Percentiles rank a stretch among this genome's conserved stretches.
Conservation (phyloP, 768 basidiomycete species). For the Pulveroboletus ravenelii region DNA sequence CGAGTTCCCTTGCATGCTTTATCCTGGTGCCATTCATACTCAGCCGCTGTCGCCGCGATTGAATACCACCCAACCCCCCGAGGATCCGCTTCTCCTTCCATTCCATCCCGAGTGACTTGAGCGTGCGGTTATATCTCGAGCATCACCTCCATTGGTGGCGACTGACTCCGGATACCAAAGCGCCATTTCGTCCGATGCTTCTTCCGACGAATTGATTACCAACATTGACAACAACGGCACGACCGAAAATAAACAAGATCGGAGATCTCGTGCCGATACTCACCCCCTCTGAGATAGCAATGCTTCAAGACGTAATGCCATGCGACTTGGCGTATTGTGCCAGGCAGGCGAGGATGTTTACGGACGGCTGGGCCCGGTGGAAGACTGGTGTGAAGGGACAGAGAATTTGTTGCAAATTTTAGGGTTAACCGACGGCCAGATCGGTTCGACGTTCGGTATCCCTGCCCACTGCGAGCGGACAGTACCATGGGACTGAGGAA, state of each 20-base stretch:
- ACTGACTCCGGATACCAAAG: slow-evolving; percentile 92
- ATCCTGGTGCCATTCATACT: slow-evolving; percentile 39
- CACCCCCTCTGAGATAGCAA: slow-evolving; percentile 28
- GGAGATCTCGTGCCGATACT: slow-evolving; percentile 27
- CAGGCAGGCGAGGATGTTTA: slow-evolving; percentile 49
- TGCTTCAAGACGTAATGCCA: slow-evolving; percentile 35
- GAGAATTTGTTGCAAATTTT: slow-evolving; percentile 38
- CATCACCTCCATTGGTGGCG: slow-evolving; percentile 99
- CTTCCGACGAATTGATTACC: slow-evolving; percentile 1
- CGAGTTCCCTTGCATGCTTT: slow-evolving; percentile 58
- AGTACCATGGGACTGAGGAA: slow-evolving; percentile 35
- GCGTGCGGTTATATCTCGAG: slow-evolving; percentile 93
- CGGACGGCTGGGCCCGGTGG: slow-evolving; percentile 40
- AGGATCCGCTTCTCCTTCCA: slow-evolving; percentile 90
- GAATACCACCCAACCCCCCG: slow-evolving; percentile 61
- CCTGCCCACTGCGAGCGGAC: slow-evolving; percentile 39
- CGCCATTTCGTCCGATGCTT: slow-evolving; percentile 76
- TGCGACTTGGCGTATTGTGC: slow-evolving; percentile 39
- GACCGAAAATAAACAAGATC: slow-evolving; percentile 16
- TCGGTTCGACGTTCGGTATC: slow-evolving; percentile 54
- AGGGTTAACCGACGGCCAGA: slow-evolving; percentile 27
- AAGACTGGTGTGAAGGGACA: slow-evolving; percentile 60
- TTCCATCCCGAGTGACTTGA: slow-evolving; percentile 90
- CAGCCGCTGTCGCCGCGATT: slow-evolving; percentile 29
- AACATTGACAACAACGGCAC: slow-evolving; percentile 17